Evolutionary conservation across 345 rosid genomes (phyloP), one percentile per base, ranked within the genome.

Genomic region (Melastoma malabathricum): DNA sequence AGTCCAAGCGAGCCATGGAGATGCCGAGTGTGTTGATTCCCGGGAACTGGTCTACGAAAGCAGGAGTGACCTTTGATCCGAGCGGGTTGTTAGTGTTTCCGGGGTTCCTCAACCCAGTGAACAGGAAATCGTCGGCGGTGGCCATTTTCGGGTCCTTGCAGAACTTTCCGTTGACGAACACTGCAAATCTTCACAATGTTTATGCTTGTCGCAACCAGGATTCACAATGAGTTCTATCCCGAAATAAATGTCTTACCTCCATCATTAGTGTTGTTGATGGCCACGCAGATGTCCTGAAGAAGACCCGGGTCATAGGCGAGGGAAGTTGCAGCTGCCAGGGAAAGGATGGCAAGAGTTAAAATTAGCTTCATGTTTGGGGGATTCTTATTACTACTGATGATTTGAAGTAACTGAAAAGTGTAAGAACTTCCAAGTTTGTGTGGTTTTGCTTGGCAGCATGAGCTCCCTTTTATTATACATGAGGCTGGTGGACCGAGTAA

Each of bases 11-110:
- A 41, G 45, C 60, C 18, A 55, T n/a, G 13, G 60, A 54, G 13
- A 61, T 48, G 7, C 65, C 65, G 15, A 55, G 48, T 10, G 65
- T 55, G 60, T 61, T 61, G 41, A 61, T 54, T 4, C 65, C 59
- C 0, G 50, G 52, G 43, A 61, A 17, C 23, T 54, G 53, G 15
- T 46, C 48, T 1, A 61, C 49, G 0, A 1, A 15, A 2, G 47
- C 43, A 1, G 15, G 48, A 0, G 59, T 54, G 59, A 61, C 59
- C 3, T 27, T 48, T 1, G 59, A 61, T 13, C 65, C 54, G 1
- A 54, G 22, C 0, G 29, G 54, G 5, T 61, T 61, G 3, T 43
- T 4, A 1, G 53, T 54, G 59, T 61, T 61, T 44, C 54, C 18
- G 3, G 59, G 59, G 3, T 1, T 55, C 1, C 38, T 9, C 31